These are phyloP conservation scores for Closterium sp. DNA, from an alignment of 139 green algal genomes.

Conservation along the genomic window DNA sequence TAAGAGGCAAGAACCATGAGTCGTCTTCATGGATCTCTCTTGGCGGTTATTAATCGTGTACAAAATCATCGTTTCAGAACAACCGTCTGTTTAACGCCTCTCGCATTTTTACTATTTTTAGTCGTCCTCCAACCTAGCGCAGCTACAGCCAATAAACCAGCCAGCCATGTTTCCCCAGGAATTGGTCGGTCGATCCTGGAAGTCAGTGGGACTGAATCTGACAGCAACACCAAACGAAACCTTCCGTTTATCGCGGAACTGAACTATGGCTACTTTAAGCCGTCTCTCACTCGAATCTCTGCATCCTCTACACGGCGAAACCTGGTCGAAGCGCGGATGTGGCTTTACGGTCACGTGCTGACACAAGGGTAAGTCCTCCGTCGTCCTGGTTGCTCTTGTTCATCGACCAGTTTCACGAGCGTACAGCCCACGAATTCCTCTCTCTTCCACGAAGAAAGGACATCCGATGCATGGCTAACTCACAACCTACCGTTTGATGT, in stretches of 20 bases:
- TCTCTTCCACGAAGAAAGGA: background rate
- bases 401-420: background rate
- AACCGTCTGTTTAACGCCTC: background rate
- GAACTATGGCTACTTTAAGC: background rate
- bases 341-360: conserved; percentile 25
- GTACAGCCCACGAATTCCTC: too few relatives aligned
- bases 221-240: background rate
- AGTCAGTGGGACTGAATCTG: background rate
- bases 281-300: background rate
- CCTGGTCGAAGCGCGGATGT: conserved; percentile 22
- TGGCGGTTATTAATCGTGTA: background rate
- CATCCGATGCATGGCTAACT: background rate
- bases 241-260: background rate
- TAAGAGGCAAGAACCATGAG: background rate
- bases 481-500: background rate
- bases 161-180: background rate
- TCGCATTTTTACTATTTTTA: background rate
- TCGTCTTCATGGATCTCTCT: background rate
- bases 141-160: background rate
- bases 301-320: background rate
- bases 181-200: background rate
- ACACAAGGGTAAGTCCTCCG: conserved; percentile 10
- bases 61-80: background rate
- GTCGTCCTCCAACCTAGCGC: background rate
- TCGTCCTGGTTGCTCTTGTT: background rate